These are phyloP conservation scores for Gremmenia infestans DNA, from an alignment of 2,329 filamentous ascomycete species.

Conservation along the genomic window DNA sequence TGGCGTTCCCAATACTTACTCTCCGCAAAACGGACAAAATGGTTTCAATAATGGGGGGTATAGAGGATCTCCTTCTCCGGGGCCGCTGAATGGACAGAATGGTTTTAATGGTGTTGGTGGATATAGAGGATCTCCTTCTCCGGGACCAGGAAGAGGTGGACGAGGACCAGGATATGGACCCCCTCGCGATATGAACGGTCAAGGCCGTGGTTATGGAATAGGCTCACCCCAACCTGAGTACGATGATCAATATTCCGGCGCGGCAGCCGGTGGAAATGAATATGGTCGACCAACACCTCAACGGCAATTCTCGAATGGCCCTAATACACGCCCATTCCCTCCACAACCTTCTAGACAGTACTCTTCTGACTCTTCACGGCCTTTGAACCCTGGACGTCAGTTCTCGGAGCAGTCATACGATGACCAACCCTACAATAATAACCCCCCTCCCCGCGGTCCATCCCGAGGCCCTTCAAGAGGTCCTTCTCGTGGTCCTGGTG, in stretches of 20 bases:
- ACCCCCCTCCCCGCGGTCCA: constrained; percentile 2
- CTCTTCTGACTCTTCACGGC: constrained; percentile 19
- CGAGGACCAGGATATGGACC: constrained; percentile 10
- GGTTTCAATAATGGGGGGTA: constrained; percentile 12
- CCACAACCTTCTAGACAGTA: constrained; percentile 20
- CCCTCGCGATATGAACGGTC: constrained; percentile 4
- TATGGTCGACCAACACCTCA: constrained; percentile 18
- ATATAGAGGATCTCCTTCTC: constrained; percentile 7
- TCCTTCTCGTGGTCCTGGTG: constrained; percentile 14
- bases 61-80: neutral
- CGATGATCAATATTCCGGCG: constrained; percentile 9
- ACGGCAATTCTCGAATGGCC: constrained; percentile 19
- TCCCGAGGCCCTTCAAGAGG: constrained; percentile 7
- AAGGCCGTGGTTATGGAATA: constrained; percentile 7
- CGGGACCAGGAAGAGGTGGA: constrained; percentile 6
- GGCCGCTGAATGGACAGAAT: neutral
- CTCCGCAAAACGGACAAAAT: constrained; percentile 11
- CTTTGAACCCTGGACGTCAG: constrained; percentile 20
- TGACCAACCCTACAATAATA: constrained; percentile 12
- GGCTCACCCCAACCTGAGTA: constrained; percentile 17
- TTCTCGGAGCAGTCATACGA: constrained; percentile 20
- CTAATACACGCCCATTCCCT: constrained; percentile 16
- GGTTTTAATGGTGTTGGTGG: constrained; percentile 10
- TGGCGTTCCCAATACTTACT: constrained; percentile 17
- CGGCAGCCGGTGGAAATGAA: constrained; percentile 6